Percentiles rank a stretch among this genome's conserved stretches.
Conservation (phyloP, 192 early-diverging fungal genomes). For the Hyaloraphidium curvatum region DNA sequence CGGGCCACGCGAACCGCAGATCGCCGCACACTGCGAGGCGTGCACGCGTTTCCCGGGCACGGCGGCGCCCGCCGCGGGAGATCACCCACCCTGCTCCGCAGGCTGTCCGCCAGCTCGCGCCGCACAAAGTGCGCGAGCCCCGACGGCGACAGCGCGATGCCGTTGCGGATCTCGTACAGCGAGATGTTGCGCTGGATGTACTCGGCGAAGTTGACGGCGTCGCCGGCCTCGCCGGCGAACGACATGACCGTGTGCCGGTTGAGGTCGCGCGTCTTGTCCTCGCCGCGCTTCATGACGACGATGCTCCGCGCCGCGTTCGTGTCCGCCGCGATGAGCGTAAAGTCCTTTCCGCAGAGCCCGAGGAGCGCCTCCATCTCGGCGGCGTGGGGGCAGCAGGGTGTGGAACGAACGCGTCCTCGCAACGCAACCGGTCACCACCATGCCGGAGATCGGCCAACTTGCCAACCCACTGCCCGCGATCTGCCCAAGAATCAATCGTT, state of each 20-base stretch:
- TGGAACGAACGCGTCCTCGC: too few relatives aligned
- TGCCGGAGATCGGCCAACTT: too few relatives aligned
- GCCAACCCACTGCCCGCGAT: too few relatives aligned
- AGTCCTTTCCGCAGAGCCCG: slow-evolving; percentile 84
- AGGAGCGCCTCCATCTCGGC: slow-evolving; percentile 72
- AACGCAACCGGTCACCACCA: too few relatives aligned
- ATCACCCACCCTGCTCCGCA: slow-evolving; percentile 51
- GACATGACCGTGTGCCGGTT: slow-evolving; percentile 66
- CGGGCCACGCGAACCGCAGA: too few relatives aligned
- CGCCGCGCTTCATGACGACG: slow-evolving; percentile 74
- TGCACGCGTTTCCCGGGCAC: too few relatives aligned
- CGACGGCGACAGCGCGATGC: slow-evolving; percentile 54
- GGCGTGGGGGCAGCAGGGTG: too few relatives aligned
- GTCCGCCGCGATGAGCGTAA: slow-evolving; percentile 73
- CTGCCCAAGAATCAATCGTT: too few relatives aligned
- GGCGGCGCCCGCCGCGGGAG: too few relatives aligned
- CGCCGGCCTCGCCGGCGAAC: slow-evolving; percentile 76
- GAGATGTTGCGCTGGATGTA: slow-evolving; percentile 84
- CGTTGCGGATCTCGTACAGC: slow-evolving; percentile 75
- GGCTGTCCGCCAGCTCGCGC: slow-evolving; percentile 62
- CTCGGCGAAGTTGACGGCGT: slow-evolving; percentile 85
- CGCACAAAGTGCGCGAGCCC: slow-evolving; percentile 68
- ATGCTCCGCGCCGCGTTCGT: slow-evolving; percentile 54
- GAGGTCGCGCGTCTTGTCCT: slow-evolving; percentile 78
- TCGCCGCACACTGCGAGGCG: too few relatives aligned